Base-by-base conservation (phyloP, 1,284 basidiomycete species). In the Cryptococcus sp. region DNA sequence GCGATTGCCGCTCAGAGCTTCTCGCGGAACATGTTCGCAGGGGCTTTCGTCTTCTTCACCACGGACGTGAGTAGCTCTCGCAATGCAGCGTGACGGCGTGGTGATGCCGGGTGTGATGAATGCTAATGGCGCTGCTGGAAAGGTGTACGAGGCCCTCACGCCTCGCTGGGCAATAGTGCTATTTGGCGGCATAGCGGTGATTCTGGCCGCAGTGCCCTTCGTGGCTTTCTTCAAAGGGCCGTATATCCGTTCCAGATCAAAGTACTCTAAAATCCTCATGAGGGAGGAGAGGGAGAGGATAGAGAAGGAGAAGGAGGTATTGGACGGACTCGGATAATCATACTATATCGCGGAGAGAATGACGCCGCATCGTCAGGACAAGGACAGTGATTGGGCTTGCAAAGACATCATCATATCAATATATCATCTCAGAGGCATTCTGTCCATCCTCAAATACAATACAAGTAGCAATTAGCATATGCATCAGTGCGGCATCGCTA, bases 201-300 rank as follows among this genome's bases (percentile, higher is more conserved):
- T 67, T 20, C 64, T 77, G 2, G 66, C 74, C 1, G 52, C 67
- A 2, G 69, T 77, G 15, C 77, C 77, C 1, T 77, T 77, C 46
- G 58, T 73, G 0, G 73, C 72, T 5, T 75, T 71, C 60, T 63
- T 61, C 23, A 69, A 69, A 41, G 77, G 73, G 1, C 74, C 76
- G 0, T 45, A 61, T 47, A 76, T 79, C 42, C 60, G 77, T 17
- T 61, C 66, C 5, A 57, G 61, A 38, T 70, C 67, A 15, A 67
- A 61, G 49, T 78, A 74, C 61, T 69, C 67, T 20, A 69, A 71
- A 41, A 52, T 66, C 41, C 59, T 77, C 25, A 75, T 77, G 70
- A 65, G 64, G 41, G 71, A 74, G 57, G 75, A 78, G 59, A 60
- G 65, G 45, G 64, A 67, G 47, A 60, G 67, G 25, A 61, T 69